Evolutionary conservation across 371 early-diverging fungal species (phyloP), one percentile per base, ranked within the genome.

Genomic region (Coemansia sp.): DNA sequence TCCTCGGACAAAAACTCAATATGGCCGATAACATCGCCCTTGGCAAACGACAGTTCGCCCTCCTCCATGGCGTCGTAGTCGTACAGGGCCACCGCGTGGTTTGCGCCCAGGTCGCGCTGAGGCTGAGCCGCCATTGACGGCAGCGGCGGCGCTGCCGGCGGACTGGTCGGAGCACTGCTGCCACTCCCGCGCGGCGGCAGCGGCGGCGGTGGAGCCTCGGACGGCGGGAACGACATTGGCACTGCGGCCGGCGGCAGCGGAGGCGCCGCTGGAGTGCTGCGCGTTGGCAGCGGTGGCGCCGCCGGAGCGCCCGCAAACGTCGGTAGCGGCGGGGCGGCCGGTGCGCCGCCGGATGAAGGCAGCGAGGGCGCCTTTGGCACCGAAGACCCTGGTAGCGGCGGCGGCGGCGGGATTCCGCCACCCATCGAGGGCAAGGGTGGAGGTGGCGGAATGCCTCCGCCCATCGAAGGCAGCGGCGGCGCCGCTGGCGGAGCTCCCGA

Each of bases 21-120:
- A 48, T 91, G 78, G 4, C 81, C 81, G 64, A 97, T 90, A 7
- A 68, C 49, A 26, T 94, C 90, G 26, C 88, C 91, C 39, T 90
- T 90, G 0, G 34, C 55, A 75, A 97, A 94, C 4, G 88, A 81
- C 33, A 97, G 80, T 76, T 97, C 97, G 67, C 93, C 94, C 7
- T 88, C 90, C 65, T 95, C 96, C 5, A 84, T 84, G 3, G 95
- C 93, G 8, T 82, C 85, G 72, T 94, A 97, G 63, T 94, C 94
- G 66, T 92, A 96, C 50, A 91, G 63, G 0, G 89, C 91, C 16
- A 82, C 52, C 2, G 91, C 91, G 11, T 82, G 71, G 8, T 79
- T 71, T 36, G 80, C 81, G 20, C 65, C 65, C 52, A 68, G 66
- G 35, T 60, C 66, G 33, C 52, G 31, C 61, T 39, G 55, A 20